Evolutionary conservation across 1,284 basidiomycete species (phyloP), one percentile per base, ranked within the genome.

Genomic region (Macrocystidia cucumis): DNA sequence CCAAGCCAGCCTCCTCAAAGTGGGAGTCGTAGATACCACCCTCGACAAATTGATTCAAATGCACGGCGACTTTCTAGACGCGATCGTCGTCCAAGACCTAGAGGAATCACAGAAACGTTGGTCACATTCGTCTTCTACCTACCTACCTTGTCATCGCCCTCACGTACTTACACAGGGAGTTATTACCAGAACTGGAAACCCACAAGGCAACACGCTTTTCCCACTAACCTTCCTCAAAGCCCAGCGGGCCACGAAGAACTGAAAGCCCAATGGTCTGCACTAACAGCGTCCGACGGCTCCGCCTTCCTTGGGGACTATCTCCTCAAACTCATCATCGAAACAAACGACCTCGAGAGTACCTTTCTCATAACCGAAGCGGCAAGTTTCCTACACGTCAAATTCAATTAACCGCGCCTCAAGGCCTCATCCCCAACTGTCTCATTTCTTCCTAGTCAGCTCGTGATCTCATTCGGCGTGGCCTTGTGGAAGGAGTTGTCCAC

Each of bases 301-400:
- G 32, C 25, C 24, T 38, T 48, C 35, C 44, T 43, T 28, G 12
- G 25, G 3, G 30, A 32, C 2, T 51, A 54, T 40, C 38, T 54
- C 20, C 42, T 31, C 19, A 49, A 43, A 22, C 39, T 54, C 16
- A 47, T 44, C 21, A 51, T 56, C 16, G 54, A 57, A 32, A 55
- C 53, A 6, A 54, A 54, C 39, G 49, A 53, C 22, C 29, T 55
- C 17, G 54, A 57, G 35, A 49, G 42, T 28, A 48, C 39, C 11
- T 55, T 56, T 32, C 40, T 48, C 13, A 22, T 56, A 19, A 50
- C 48, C 3, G 35, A 47, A 34, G 42, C 22, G 32, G 55, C 54
- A 34, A 12, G 44, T 35, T 30, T 29, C 21, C 32, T 27, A 21
- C 18, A 20, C 17, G 14, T 14, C 33, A 25, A 24, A 17, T 32